phyloP scores from a whole-genome alignment of 495 filamentous ascomycete genomes.

The Immersiella caudata region DNA sequence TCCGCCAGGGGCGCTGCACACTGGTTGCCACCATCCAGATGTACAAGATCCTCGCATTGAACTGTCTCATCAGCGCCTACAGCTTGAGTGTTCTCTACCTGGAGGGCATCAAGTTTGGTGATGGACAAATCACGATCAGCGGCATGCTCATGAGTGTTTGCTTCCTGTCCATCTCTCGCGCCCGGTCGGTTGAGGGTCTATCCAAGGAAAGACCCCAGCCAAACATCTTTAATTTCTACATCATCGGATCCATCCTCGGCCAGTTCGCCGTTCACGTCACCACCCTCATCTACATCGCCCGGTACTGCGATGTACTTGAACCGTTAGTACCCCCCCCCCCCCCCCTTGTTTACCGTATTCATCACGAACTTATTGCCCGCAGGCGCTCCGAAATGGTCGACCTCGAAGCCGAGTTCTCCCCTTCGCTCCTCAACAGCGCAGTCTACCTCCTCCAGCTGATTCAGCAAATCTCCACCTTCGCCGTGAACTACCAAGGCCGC shows the following conservation, averaged over 20 bases:
- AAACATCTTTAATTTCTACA: constrained; percentile 99
- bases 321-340: constrained; percentile 60
- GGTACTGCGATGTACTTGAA: constrained; percentile 79
- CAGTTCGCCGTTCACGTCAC: constrained; percentile 97
- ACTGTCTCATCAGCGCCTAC: constrained; percentile 98
- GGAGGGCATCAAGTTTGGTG: constrained; percentile 98
- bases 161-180: constrained; percentile 94
- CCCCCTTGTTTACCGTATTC: neutral
- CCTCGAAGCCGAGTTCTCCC: constrained; percentile 92
- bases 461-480: constrained; percentile 98
- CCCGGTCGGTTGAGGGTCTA: constrained; percentile 89
- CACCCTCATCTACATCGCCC: constrained; percentile 91
- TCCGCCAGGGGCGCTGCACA: constrained; percentile 95
- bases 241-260: constrained; percentile 95
- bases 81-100: constrained; percentile 94
- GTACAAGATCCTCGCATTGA: constrained; percentile 99
- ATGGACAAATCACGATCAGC: constrained; percentile 97
- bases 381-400: constrained; percentile 76
- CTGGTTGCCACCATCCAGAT: constrained; percentile 99
- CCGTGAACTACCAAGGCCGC: constrained; percentile 98
- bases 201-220: constrained; percentile 97
- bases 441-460: constrained; percentile 98
- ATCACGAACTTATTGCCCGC: constrained; percentile 35
- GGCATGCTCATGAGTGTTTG: constrained; percentile 99
- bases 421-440: constrained; percentile 92